phyloP scores from a whole-genome alignment of 306 rosid genomes.

The Vicia sativa region DNA sequence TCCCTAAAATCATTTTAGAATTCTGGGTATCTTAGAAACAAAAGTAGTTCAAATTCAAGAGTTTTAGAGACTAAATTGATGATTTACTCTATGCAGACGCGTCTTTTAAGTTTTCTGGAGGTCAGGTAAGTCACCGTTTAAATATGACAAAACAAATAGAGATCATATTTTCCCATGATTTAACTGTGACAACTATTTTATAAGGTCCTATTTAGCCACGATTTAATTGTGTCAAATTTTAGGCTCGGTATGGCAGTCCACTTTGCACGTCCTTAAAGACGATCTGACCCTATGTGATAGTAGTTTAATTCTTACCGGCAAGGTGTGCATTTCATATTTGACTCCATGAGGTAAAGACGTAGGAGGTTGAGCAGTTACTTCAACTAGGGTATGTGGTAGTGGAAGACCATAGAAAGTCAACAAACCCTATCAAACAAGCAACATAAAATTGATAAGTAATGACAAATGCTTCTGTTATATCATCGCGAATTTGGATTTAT shows the following conservation, averaged over 20 bases:
- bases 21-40: neutral
- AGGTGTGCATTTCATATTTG: slow-evolving; percentile 61
- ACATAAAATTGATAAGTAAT: neutral
- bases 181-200: no score
- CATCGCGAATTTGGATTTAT: neutral
- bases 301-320: slow-evolving; percentile 55
- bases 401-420: slow-evolving; percentile 71
- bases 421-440: slow-evolving; percentile 53
- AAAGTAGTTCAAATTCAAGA: neutral
- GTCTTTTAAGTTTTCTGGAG: no score
- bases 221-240: no score
- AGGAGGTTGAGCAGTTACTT: slow-evolving; percentile 47
- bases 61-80: neutral
- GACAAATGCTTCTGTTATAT: neutral
- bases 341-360: slow-evolving; percentile 64
- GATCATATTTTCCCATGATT: no score
- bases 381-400: slow-evolving; percentile 53
- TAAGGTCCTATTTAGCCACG: no score
- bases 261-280: no score
- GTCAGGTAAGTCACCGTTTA: no score
- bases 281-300: no score
- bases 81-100: no score
- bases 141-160: no score
- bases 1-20: no score
- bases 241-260: no score